These are phyloP conservation scores for Sphagnum magellanicum DNA, from an alignment of 228 moss, liverwort and hornwort species.

Conservation along the genomic window DNA sequence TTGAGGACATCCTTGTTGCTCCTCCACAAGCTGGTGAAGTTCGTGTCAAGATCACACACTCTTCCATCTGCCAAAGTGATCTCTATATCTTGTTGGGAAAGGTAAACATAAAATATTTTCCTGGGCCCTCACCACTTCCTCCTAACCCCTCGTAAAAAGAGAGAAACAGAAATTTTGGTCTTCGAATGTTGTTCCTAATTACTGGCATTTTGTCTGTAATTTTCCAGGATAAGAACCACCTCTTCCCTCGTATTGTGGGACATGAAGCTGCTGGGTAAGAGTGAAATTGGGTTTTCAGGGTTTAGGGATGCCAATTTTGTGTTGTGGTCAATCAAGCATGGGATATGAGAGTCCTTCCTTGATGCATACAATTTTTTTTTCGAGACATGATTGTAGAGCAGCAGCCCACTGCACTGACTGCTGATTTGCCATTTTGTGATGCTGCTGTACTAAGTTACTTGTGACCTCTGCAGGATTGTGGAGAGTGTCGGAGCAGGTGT, in stretches of 20 bases:
- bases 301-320: background rate
- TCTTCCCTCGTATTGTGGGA: slow-evolving; percentile 45
- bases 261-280: slow-evolving; percentile 52
- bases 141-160: too few relatives aligned
- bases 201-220: too few relatives aligned
- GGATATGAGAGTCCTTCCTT: background rate
- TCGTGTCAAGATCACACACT: slow-evolving; percentile 29
- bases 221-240: slow-evolving; percentile 12
- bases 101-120: slow-evolving; percentile 7
- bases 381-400: too few relatives aligned
- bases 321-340: background rate
- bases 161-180: too few relatives aligned
- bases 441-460: background rate
- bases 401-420: background rate
- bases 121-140: background rate
- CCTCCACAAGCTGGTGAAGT: slow-evolving; percentile 44
- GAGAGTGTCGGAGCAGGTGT: slow-evolving; percentile 35
- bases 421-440: background rate
- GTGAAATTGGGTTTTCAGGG: background rate
- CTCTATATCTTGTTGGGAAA: slow-evolving; percentile 36
- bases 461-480: slow-evolving; percentile 12
- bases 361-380: background rate
- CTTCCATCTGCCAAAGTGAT: slow-evolving; percentile 42
- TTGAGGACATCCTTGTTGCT: slow-evolving; percentile 43
- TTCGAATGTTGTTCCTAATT: too few relatives aligned